phyloP scores from a whole-genome alignment of 805 yeast species.

The Teunomyces barrocoloradensis region DNA sequence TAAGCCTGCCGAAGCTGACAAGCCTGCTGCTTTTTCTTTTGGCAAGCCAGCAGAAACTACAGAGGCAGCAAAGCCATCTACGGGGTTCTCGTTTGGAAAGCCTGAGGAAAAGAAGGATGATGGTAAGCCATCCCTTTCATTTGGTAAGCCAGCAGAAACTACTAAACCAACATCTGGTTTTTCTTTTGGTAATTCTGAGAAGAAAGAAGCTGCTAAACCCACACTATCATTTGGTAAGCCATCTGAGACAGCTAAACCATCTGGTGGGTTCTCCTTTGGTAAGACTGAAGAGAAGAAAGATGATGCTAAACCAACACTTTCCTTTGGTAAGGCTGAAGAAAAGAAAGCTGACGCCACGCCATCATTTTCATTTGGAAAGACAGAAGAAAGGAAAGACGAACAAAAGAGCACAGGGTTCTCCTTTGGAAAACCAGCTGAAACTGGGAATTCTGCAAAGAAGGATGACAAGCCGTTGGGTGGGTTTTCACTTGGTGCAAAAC shows the following conservation, averaged over 20 bases:
- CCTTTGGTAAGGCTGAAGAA: neutral
- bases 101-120: conserved; percentile 5
- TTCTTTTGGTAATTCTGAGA: conserved; percentile 18
- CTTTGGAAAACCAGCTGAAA: conserved; percentile 19
- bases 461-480: conserved; percentile 18
- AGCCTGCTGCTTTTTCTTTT: conserved; percentile 14
- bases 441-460: conserved; percentile 19
- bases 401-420: conserved; percentile 9
- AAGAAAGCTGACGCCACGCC: neutral
- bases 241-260: neutral
- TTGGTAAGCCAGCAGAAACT: conserved; percentile 6
- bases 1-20: conserved; percentile 10
- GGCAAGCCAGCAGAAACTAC: conserved; percentile 9
- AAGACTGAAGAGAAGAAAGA: neutral
- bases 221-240: conserved; percentile 3
- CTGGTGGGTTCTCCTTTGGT: neutral
- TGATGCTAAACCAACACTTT: neutral
- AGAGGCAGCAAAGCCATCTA: neutral
- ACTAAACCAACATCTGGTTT: conserved; percentile 9
- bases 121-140: conserved; percentile 8
- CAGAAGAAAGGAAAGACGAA: conserved; percentile 1
- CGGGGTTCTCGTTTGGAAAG: conserved; percentile 4
- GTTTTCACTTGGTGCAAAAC: conserved; percentile 22
- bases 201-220: conserved; percentile 13
- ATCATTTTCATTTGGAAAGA: neutral